Evolutionary conservation across 75 land plant species (phyloP).

Genomic region (Selaginella moellendorffii): DNA sequence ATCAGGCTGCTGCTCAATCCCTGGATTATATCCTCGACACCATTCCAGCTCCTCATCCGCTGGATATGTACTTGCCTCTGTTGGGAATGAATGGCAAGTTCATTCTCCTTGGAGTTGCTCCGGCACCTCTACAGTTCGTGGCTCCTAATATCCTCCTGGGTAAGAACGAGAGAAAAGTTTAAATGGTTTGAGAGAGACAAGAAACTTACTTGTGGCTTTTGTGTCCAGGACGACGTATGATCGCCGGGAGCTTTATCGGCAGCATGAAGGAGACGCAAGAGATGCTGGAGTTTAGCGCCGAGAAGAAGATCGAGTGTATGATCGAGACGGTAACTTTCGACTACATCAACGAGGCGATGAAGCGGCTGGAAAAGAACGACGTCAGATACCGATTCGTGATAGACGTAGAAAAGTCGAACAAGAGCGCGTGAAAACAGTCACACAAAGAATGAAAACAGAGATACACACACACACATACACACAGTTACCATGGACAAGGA

Average conservation of each 20-base stretch:
- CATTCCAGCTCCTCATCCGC: conserved; percentile 46
- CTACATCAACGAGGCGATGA: conserved; percentile 50
- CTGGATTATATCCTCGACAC: conserved; percentile 72
- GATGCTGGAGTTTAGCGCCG: conserved; percentile 42
- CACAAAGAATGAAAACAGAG: too few relatives aligned
- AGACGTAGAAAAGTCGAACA: conserved; percentile 23
- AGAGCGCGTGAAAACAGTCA: neutral
- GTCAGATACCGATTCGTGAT: conserved; percentile 75
- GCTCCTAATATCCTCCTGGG: conserved; percentile 48
- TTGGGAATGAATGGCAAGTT: conserved; percentile 53
- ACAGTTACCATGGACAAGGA: too few relatives aligned
- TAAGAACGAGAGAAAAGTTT: conserved; percentile 6
- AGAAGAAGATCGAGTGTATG: conserved; percentile 36
- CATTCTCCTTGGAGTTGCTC: conserved; percentile 46
- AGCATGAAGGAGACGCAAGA: conserved; percentile 60
- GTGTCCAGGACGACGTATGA: conserved; percentile 47
- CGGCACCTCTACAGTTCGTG: conserved; percentile 46
- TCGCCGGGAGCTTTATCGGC: conserved; percentile 56
- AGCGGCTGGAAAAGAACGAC: conserved; percentile 59
- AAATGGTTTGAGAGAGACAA: neutral
- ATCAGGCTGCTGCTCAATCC: conserved; percentile 28
- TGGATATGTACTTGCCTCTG: conserved; percentile 47
- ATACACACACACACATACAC: too few relatives aligned
- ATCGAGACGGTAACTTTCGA: conserved; percentile 62
- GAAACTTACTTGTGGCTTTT: neutral